phyloP scores from a whole-genome alignment of 176 grass and related monocot species.

The Ananas comosus region DNA sequence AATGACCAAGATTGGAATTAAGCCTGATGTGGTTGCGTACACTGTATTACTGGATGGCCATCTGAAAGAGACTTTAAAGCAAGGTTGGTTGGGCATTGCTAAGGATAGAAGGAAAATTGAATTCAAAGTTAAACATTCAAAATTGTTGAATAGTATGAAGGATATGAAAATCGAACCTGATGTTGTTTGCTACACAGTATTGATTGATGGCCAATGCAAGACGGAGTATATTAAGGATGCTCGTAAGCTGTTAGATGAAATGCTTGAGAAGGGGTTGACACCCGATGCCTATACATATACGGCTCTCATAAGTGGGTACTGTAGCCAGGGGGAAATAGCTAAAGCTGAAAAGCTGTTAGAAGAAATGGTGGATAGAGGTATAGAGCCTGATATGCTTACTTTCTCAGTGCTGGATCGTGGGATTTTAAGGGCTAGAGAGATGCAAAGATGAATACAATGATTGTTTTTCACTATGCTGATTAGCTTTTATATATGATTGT shows the following conservation, averaged over 20 bases:
- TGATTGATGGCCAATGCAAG: constrained; percentile 76
- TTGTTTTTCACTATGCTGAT: neutral
- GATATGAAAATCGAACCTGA: constrained; percentile 40
- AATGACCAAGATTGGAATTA: constrained; percentile 45
- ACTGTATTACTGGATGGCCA: constrained; percentile 36
- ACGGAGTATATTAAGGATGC: constrained; percentile 47
- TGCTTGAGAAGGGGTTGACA: constrained; percentile 44
- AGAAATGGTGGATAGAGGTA: constrained; percentile 53
- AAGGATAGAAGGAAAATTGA: constrained; percentile 33
- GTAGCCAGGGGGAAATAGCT: constrained; percentile 43
- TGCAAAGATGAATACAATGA: neutral
- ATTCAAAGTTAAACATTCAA: constrained; percentile 30
- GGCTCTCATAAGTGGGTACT: constrained; percentile 61
- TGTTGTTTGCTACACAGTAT: constrained; percentile 61
- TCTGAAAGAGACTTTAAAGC: constrained; percentile 25
- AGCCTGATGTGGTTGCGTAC: constrained; percentile 49
- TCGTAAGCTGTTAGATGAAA: constrained; percentile 48
- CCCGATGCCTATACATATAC: constrained; percentile 55
- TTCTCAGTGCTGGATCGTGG: constrained; percentile 35
- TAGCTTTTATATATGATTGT: neutral
- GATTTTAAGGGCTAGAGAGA: constrained; percentile 10
- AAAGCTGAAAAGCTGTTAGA: constrained; percentile 47
- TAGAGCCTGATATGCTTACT: constrained; percentile 33
- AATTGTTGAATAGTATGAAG: constrained; percentile 35
- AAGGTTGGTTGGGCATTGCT: constrained; percentile 22